Evolutionary conservation across 306 rosid genomes (phyloP), one percentile per base, ranked within the genome.

Genomic region (barrel medic (Medicago truncatula)): DNA sequence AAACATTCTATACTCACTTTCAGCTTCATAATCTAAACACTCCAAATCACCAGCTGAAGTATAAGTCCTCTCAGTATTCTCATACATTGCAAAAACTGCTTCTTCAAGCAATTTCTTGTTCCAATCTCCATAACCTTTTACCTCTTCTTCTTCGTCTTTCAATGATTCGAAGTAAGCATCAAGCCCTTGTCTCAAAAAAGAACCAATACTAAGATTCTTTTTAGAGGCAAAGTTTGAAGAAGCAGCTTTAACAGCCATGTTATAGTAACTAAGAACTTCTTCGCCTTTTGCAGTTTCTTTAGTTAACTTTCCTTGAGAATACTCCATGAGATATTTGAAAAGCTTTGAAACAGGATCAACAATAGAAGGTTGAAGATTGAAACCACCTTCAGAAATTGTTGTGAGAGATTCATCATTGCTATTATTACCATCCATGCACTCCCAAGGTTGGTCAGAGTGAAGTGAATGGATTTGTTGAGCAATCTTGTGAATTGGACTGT

Each of bases 371-470:
- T 41, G 70, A 5, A 90, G 81, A 54, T 49, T 76, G 58, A 88
- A 82, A 13, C 97, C 97, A 18, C 97, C 96, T 86, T 95, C 99
- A 15, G 97, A 96, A 14, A 90, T 69, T 59, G 93, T 71, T 69
- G 90, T 81, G 43, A 79, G 77, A n/a, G 88, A 70, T 3, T 91
- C 90, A 62, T 83, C 96, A 2, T 82, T 76, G 80, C 44, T 76
- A 66, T 54, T 76, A 66, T 54, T 74, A 41, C 89, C 90, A 20
- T 92, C 96, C 98, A 95, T 95, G 90, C 92, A 92, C 88, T 95
- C 98, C 98, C 97, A 95, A 8, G 98, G 97, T 70, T 85, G 93
- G 67, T 85, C 82, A 16, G 97, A 95, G 69, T 87, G 77, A 1
- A 95, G 90, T 15, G 97, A 93, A 12, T 82, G 61, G 75, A 79